Percentiles rank a stretch among this genome's conserved stretches.
These are phyloP conservation scores for Blastocystis sp. DNA, from an alignment of 352 stramenopile species.

Conservation along the genomic window DNA sequence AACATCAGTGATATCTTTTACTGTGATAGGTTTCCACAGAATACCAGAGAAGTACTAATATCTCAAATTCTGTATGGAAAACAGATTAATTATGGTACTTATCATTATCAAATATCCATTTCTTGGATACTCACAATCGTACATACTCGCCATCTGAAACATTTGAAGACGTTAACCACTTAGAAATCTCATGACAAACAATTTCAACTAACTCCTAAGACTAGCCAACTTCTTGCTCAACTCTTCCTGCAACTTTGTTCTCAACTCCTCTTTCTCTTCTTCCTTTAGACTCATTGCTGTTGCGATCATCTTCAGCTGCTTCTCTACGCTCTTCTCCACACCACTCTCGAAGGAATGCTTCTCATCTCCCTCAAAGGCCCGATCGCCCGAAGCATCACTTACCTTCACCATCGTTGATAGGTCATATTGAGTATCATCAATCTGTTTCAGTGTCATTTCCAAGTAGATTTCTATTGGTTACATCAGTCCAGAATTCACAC, in stretches of 20 bases:
- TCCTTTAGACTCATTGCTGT: neutral
- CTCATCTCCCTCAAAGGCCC: neutral
- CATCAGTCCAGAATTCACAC: neutral
- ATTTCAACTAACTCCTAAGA: no score
- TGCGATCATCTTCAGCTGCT: neutral
- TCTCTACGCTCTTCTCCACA: neutral
- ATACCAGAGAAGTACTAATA: no score
- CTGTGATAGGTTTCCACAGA: no score
- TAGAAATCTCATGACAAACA: no score
- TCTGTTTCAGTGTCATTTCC: constrained; percentile 17
- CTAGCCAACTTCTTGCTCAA: neutral
- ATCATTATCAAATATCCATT: no score
- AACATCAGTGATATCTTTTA: no score
- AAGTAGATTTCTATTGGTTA: neutral
- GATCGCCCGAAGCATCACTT: neutral
- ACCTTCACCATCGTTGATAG: neutral
- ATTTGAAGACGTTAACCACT: no score
- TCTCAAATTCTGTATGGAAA: no score
- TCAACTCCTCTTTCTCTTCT: neutral
- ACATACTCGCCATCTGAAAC: no score
- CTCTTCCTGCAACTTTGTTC: constrained; percentile 22
- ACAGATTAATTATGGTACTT: no score
- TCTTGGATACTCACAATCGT: no score
- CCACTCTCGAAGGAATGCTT: neutral
- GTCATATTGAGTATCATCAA: neutral